Percentiles rank a stretch among this genome's conserved stretches.
Evolutionary conservation across 768 basidiomycete genomes (phyloP).

Genomic region (Sarcodon aspratus): DNA sequence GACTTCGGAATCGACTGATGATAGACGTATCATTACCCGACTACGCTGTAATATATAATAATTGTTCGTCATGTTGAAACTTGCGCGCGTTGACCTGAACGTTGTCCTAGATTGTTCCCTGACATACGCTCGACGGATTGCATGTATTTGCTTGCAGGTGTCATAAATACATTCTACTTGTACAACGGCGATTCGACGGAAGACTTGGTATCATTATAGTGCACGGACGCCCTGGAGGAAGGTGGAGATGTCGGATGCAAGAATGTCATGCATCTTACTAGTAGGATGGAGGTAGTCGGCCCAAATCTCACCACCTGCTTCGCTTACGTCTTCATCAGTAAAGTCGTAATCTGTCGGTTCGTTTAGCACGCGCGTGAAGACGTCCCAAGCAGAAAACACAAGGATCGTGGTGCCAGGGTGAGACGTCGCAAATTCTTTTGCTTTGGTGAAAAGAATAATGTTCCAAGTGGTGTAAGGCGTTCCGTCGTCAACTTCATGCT

Average conservation of each 20-base stretch:
- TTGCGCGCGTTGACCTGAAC: no score
- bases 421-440: constrained; percentile 22
- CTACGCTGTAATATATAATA: no score
- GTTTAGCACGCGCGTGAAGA: constrained; percentile 37
- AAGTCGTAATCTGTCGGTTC: constrained; percentile 32
- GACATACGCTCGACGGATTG: no score
- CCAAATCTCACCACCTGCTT: constrained; percentile 33
- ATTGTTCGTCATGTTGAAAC: no score
- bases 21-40: no score
- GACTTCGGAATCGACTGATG: no score
- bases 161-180: no score
- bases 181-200: no score
- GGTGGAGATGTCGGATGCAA: constrained; percentile 29
- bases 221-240: constrained; percentile 17
- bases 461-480: constrained; percentile 32
- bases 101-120: no score
- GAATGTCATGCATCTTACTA: constrained; percentile 33
- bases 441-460: constrained; percentile 16
- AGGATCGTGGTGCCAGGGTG: constrained; percentile 37
- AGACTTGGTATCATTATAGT: no score
- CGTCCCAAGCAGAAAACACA: constrained; percentile 34
- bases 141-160: no score
- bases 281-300: constrained; percentile 45
- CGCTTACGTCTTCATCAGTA: constrained; percentile 16
- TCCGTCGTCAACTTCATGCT: no score